Base-by-base conservation (phyloP, 805 yeast genomes). In the Spathaspora arborariae region DNA sequence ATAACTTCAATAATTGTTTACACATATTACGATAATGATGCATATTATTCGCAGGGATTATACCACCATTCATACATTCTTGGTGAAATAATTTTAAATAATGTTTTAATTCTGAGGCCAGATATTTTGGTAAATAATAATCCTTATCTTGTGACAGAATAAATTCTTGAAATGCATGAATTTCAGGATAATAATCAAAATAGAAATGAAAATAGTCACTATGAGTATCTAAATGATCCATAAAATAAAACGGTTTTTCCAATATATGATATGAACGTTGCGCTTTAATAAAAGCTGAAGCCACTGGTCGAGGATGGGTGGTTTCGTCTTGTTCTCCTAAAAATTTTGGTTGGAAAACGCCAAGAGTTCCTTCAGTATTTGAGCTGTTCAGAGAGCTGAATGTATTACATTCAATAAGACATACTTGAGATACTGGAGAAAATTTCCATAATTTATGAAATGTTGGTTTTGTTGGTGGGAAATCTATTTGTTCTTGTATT, bases 221-320 rank as follows among this genome's bases (percentile, higher is more conserved):
- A 24, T 39, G 20, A 5, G 15, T 19, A 19, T 19, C 20, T 19
- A 16, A 7, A 24, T 21, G 11, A 19, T 40, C 42, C 20, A 22
- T 26, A 40, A 40, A 40, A 19, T 40, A 40, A 26, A 40, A 40
- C 4, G 42, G 42, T 10, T 26, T 18, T 16, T 26, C 18, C 5
- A 20, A 20, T 9, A 40, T 16, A 19, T 40, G 34, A 19, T 24
- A 40, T 24, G 20, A 19, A 40, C 18, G 19, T 16, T 40, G 42
- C n/a, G 42, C 35, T 19, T 24, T 15, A 26, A 40, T 16, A 10
- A 40, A 40, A 5, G 42, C 19, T 3, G 11, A 4, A 16, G 19
- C 42, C 5, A 40, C n/a, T 9, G 21, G 34, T 20, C 42, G 34
- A 7, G 19, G 24, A 26, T 30, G 35, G 22, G 16, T 3, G 20